Percentiles rank a stretch among this genome's conserved stretches.
These are phyloP conservation scores for Posidonia australis DNA, from an alignment of 106 monocot species.

Conservation along the genomic window DNA sequence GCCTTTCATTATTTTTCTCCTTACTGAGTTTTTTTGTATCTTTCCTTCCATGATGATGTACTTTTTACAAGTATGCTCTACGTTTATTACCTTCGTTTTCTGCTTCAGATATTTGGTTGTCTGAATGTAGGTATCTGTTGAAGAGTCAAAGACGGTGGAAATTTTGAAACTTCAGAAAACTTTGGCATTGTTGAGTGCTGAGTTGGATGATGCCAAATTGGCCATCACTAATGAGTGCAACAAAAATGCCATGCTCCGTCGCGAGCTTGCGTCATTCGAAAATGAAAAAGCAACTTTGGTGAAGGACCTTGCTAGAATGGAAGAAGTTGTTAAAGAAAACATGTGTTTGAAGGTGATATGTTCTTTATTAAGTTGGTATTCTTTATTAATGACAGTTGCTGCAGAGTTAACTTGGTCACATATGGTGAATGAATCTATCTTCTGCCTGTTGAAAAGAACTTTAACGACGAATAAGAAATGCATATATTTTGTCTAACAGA, in stretches of 20 bases:
- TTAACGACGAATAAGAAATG: no score
- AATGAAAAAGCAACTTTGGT: conserved; percentile 38
- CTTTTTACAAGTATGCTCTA: neutral
- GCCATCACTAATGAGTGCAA: conserved; percentile 27
- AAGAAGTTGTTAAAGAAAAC: conserved; percentile 53
- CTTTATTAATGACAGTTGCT: no score
- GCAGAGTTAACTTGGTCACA: no score
- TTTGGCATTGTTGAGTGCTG: conserved; percentile 37
- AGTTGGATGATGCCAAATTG: conserved; percentile 40
- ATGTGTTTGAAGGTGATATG: conserved; percentile 47
- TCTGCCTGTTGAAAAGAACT: no score
- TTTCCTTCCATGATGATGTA: no score
- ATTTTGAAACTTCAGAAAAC: conserved; percentile 61
- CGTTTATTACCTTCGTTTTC: neutral
- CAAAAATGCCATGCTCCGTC: conserved; percentile 40
- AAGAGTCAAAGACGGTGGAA: conserved; percentile 59
- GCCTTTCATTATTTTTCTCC: no score
- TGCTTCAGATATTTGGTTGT: conserved; percentile 1
- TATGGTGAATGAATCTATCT: no score
- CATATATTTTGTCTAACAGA: no score
- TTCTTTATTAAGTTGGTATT: neutral
- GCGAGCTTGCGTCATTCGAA: conserved; percentile 37
- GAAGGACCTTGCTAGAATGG: conserved; percentile 24
- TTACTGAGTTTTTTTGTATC: no score
- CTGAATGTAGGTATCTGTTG: conserved; percentile 41